Evolutionary conservation across 805 yeast species (phyloP).

Genomic region (Aciculoconidium aculeatum): DNA sequence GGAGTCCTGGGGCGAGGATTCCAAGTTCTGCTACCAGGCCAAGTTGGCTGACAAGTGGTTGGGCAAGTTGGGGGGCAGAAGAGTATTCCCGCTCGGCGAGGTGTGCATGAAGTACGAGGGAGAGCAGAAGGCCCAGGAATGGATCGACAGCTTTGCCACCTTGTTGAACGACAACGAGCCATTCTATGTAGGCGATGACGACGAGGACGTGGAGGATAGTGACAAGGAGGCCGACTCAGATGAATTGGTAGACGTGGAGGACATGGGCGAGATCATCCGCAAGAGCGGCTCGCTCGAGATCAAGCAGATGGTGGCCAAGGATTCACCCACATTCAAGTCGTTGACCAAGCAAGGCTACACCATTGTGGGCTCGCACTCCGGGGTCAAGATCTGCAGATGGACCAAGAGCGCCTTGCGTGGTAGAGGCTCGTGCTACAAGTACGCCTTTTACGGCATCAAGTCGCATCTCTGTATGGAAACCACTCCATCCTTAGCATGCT

Average conservation of each 20-base stretch:
- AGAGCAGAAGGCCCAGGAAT: conserved; percentile 53
- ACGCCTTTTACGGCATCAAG: conserved; percentile 84
- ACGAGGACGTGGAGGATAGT: conserved; percentile 52
- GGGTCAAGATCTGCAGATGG: conserved; percentile 95
- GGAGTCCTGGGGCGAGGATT: conserved; percentile 67
- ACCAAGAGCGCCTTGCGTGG: conserved; percentile 92
- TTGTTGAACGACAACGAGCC: conserved; percentile 71
- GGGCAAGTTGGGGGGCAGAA: conserved; percentile 78
- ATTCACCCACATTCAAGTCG: conserved; percentile 83
- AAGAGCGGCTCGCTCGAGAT: conserved; percentile 22
- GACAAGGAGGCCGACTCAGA: conserved; percentile 38
- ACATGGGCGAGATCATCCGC: conserved; percentile 62
- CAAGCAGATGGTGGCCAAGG: conserved; percentile 85
- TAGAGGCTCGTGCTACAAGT: conserved; percentile 90
- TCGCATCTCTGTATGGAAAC: conserved; percentile 95
- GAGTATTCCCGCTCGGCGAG: conserved; percentile 78
- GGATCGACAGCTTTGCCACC: conserved; percentile 57
- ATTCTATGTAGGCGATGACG: conserved; percentile 49
- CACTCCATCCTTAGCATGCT: conserved; percentile 88
- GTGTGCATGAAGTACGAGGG: conserved; percentile 74
- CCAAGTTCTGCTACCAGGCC: conserved; percentile 82
- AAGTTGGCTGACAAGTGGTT: conserved; percentile 65
- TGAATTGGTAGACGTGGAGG: conserved; percentile 76
- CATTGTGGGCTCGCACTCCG: conserved; percentile 89
- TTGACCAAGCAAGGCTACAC: conserved; percentile 92